Evolutionary conservation across 805 yeast species (phyloP).

Genomic region (Candida hispaniensis): DNA sequence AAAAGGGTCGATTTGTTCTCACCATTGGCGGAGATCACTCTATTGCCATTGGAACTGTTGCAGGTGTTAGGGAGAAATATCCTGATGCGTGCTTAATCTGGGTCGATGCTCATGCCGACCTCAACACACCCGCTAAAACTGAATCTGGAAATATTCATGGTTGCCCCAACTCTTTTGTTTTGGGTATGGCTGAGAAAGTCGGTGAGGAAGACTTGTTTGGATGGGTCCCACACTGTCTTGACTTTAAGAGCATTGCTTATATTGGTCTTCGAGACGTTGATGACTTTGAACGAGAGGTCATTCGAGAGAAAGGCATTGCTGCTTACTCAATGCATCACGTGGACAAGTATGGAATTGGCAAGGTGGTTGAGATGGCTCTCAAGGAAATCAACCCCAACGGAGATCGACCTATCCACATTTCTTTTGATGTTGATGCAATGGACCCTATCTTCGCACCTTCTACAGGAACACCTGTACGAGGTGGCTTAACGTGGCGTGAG

Average conservation of each 20-base stretch:
- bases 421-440: constrained; percentile 93
- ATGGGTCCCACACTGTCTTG: constrained; percentile 70
- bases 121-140: constrained; percentile 77
- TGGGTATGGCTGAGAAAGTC: constrained; percentile 47
- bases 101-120: constrained; percentile 98
- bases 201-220: constrained; percentile 50
- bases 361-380: constrained; percentile 86
- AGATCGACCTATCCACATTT: constrained; percentile 69
- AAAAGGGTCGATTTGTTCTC: constrained; percentile 49
- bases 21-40: constrained; percentile 97
- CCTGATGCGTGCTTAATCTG: constrained; percentile 87
- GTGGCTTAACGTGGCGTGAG: constrained; percentile 89
- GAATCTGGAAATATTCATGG: constrained; percentile 91
- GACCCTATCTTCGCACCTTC: constrained; percentile 94
- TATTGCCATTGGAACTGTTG: constrained; percentile 84
- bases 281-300: constrained; percentile 64
- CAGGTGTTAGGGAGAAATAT: constrained; percentile 65
- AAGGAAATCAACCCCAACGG: constrained; percentile 63
- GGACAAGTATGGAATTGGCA: constrained; percentile 85
- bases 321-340: constrained; percentile 95
- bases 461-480: constrained; percentile 96
- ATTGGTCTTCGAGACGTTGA: constrained; percentile 94
- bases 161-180: constrained; percentile 83
- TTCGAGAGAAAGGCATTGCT: constrained; percentile 58
- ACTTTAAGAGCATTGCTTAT: constrained; percentile 67